These are phyloP conservation scores for Sclerotinia glacialis DNA, from an alignment of 2,329 filamentous ascomycete species.

Conservation along the genomic window DNA sequence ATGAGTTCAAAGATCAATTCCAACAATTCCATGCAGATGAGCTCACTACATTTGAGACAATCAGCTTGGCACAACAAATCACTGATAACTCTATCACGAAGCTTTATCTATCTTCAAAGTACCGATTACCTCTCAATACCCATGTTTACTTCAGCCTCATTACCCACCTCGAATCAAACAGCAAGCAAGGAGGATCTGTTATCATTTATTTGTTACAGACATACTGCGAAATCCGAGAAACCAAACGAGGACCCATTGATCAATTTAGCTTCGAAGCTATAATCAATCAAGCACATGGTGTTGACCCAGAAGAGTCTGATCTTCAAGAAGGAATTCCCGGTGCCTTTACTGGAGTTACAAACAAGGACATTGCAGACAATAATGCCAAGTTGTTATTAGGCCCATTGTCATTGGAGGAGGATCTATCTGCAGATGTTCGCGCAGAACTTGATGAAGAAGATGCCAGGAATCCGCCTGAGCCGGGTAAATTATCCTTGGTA, in stretches of 20 bases:
- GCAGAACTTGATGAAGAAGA: conserved; percentile 87
- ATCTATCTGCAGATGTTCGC: conserved; percentile 79
- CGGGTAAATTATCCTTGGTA: conserved; percentile 70
- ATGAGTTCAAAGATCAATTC: conserved; percentile 66
- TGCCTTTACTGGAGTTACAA: conserved; percentile 58
- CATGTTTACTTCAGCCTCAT: conserved; percentile 80
- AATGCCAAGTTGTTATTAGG: conserved; percentile 68
- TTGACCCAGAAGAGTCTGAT: conserved; percentile 58
- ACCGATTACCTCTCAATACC: conserved; percentile 83
- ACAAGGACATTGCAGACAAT: conserved; percentile 58
- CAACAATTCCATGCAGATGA: conserved; percentile 78
- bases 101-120: conserved; percentile 82
- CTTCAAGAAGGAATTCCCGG: conserved; percentile 63
- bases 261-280: conserved; percentile 62
- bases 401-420: conserved; percentile 76
- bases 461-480: conserved; percentile 65
- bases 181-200: conserved; percentile 73
- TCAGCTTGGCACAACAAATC: conserved; percentile 76
- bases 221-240: conserved; percentile 57
- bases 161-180: conserved; percentile 84
- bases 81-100: conserved; percentile 73
- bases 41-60: conserved; percentile 67
- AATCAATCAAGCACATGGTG: conserved; percentile 54
- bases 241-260: conserved; percentile 60
- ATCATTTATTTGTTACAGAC: conserved; percentile 70